Evolutionary conservation across 345 rosid genomes (phyloP), one percentile per base, ranked within the genome.

Genomic region (Sisymbrium irio): DNA sequence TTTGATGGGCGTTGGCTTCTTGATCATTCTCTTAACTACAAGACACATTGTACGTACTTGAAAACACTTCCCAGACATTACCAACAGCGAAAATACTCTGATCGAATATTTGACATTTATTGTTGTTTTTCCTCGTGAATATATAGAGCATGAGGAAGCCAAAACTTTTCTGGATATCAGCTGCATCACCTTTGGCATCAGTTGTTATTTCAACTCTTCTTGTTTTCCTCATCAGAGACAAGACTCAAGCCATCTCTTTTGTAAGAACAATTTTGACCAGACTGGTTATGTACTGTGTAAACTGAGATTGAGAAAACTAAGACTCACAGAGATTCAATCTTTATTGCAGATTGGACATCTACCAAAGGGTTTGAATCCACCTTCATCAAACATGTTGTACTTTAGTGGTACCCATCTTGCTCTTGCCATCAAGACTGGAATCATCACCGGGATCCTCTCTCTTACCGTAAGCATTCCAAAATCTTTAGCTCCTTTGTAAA

Each of bases 291-390:
- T 51, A 63, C 4, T 22, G 8, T 49, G n/a, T 6, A 7, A 67
- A 62, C 60, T 55, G 27, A 62, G 28, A 42, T 2, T 25, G 35
- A 11, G 55, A 56, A 14, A 61, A 22, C 20, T 65, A 6, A 50
- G 15, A 25, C 71, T 78, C 17, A 67, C 6, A 68, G 70, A 60
- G 42, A 62, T 4, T 45, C 9, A 42, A 45, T 67, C 49, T 37
- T 53, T 30, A 6, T 60, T 10, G 9, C 84, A 96, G 99, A 92
- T 96, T 81, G 99, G 99, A 6, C 81, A 83, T 74, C 72, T 96
- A 81, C 96, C 92, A 14, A 85, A 92, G 84, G 99, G 99, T 20
- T 74, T 92, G 82, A 96, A 96, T 81, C 99, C 99, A 25, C 91
- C 98, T 73, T 96, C 99, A 58, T 55, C 79, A 37, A 90, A 90